These are phyloP conservation scores for Phytophthora brassicae DNA, from an alignment of 352 stramenopile genomes.

Conservation along the genomic window DNA sequence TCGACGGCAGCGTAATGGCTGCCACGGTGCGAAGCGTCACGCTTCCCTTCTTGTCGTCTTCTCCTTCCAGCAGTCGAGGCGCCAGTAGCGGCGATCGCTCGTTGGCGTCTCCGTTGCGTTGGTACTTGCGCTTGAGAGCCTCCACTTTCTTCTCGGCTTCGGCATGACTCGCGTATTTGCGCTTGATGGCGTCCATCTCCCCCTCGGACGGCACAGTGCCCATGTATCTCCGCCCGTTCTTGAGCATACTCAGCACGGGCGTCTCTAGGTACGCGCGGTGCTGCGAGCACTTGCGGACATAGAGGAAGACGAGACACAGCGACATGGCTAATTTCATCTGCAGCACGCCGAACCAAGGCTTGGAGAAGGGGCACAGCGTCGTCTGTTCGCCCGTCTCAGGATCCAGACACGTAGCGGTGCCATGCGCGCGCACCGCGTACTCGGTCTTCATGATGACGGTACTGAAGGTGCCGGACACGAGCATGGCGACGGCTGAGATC, in stretches of 20 bases:
- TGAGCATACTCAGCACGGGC: constrained; percentile 62
- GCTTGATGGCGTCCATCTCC: constrained; percentile 37
- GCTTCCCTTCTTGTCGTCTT: constrained; percentile 25
- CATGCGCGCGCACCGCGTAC: constrained; percentile 64
- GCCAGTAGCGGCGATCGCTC: constrained; percentile 41
- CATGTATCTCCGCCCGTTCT: constrained; percentile 65
- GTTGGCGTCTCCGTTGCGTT: constrained; percentile 15
- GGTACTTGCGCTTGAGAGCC: constrained; percentile 46
- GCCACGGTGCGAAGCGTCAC: constrained; percentile 58
- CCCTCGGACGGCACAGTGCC: constrained; percentile 40
- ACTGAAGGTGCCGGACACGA: constrained; percentile 82
- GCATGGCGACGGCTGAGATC: constrained; percentile 66
- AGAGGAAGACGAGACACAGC: constrained; percentile 76
- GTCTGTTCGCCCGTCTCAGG: constrained; percentile 39
- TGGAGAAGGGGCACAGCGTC: constrained; percentile 77
- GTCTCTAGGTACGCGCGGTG: constrained; percentile 70
- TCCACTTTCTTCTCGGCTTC: constrained; percentile 42
- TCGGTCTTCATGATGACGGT: constrained; percentile 87
- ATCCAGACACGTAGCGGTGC: constrained; percentile 55
- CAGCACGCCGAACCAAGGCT: constrained; percentile 85
- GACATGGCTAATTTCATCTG: constrained; percentile 88
- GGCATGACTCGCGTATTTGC: constrained; percentile 42
- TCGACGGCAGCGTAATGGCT: constrained; percentile 62
- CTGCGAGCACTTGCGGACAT: constrained; percentile 56
- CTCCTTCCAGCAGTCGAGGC: constrained; percentile 9